A percentile compares a stretch with the other conserved stretches of the same genome.
Conservation (phyloP, 78 protist species). For the Cavenderia fasciculata region DNA sequence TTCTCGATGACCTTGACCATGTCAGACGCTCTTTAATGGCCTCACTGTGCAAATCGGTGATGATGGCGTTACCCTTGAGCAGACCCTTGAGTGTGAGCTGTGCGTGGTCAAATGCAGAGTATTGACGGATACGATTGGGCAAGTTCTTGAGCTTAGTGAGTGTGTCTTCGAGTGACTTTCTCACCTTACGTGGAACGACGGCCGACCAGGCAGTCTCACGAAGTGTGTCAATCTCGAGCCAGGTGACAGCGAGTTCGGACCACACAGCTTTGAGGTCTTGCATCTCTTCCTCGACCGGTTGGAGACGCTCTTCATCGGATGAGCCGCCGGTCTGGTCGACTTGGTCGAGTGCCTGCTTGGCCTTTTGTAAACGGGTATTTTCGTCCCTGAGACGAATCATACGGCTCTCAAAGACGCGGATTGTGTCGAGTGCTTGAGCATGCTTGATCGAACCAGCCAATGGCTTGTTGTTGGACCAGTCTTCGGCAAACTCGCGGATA, state of each 20-base stretch:
- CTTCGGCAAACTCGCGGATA: constrained; percentile 56
- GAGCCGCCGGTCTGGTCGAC: constrained; percentile 6
- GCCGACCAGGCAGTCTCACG: constrained; percentile 92
- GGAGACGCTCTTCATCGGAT: constrained; percentile 61
- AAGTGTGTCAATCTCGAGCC: constrained; percentile 79
- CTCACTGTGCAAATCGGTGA: constrained; percentile 87
- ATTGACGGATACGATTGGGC: constrained; percentile 87
- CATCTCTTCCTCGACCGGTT: constrained; percentile 84
- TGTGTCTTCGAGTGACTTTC: constrained; percentile 77
- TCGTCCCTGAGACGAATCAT: constrained; percentile 71
- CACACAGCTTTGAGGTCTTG: constrained; percentile 87
- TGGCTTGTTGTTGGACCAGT: constrained; percentile 83
- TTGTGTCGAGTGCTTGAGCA: constrained; percentile 68
- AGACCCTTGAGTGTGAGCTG: constrained; percentile 37
- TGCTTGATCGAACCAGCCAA: constrained; percentile 81
- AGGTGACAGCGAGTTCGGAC: constrained; percentile 79
- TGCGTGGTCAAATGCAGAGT: constrained; percentile 89
- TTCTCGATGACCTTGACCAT: constrained; percentile 72
- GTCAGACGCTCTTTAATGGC: constrained; percentile 92
- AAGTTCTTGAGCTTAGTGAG: constrained; percentile 71
- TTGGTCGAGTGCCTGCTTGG: constrained; percentile 87
- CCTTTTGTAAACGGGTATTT: constrained; percentile 48
- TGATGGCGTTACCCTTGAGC: constrained; percentile 82
- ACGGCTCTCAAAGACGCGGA: constrained; percentile 70
- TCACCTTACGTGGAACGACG: constrained; percentile 84